A percentile compares a stretch with the other conserved stretches of the same genome.
These are phyloP conservation scores for Jasminum sambac DNA, from an alignment of 257 asterid genomes.

Conservation along the genomic window DNA sequence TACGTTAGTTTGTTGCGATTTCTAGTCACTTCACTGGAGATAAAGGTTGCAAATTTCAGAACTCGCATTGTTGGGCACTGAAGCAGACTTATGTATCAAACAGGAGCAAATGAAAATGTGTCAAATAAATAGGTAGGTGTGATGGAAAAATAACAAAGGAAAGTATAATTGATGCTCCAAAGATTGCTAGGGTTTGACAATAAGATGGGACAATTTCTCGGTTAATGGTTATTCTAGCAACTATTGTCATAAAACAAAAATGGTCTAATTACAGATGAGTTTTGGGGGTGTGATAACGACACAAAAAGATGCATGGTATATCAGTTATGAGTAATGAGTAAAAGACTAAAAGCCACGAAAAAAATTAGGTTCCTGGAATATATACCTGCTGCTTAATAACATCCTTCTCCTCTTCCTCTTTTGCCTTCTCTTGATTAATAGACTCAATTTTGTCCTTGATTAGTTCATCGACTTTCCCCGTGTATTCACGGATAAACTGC, in stretches of 20 bases:
- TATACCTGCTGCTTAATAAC: constrained; percentile 53
- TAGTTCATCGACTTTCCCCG: constrained; percentile 59
- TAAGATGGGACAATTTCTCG: neutral
- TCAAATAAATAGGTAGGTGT: neutral
- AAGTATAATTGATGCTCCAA: neutral
- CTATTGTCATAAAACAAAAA: neutral
- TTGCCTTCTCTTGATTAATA: constrained; percentile 52
- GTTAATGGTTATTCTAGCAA: neutral
- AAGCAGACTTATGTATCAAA: neutral
- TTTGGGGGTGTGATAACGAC: neutral
- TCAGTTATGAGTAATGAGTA: neutral
- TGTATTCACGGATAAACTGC: constrained; percentile 62
- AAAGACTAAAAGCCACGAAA: too few relatives aligned
- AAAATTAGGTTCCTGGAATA: neutral
- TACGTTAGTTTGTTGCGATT: constrained; percentile 5
- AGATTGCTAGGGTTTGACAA: neutral
- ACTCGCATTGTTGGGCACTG: neutral
- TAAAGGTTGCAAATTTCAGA: neutral
- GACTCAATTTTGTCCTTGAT: constrained; percentile 54
- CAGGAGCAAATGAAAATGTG: neutral
- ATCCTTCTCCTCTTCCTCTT: constrained; percentile 52
- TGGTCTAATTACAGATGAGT: neutral
- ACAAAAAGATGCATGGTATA: neutral
- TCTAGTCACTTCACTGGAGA: neutral
- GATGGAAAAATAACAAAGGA: neutral